phyloP scores from a whole-genome alignment of 1,284 basidiomycete species.

The Cryptococcus floricola region DNA sequence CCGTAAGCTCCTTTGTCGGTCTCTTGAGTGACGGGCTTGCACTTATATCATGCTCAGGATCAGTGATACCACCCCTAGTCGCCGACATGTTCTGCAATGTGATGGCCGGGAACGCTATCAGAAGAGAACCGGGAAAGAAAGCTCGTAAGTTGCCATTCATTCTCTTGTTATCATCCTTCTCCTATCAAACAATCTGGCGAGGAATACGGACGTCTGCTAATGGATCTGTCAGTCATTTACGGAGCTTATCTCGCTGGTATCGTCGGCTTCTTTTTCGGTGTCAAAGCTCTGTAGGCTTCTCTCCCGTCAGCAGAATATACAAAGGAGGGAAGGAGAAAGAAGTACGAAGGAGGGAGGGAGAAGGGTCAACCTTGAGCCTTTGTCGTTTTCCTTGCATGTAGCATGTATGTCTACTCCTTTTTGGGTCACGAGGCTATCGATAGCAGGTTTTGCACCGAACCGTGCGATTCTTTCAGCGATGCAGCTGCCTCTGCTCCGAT shows the following conservation, averaged over 20 bases:
- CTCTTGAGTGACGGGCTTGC: background rate
- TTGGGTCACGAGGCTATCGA: too few relatives aligned
- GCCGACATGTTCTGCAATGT: constrained; percentile 89
- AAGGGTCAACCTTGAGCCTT: too few relatives aligned
- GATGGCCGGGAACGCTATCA: constrained; percentile 58
- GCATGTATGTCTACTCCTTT: too few relatives aligned
- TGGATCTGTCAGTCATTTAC: constrained; percentile 22
- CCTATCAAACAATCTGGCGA: too few relatives aligned
- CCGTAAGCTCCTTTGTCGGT: constrained; percentile 9
- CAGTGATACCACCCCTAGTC: constrained; percentile 56
- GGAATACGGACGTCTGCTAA: background rate
- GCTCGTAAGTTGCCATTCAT: constrained; percentile 17
- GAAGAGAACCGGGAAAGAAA: constrained; percentile 32
- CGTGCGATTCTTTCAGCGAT: too few relatives aligned
- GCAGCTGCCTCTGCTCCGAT: too few relatives aligned
- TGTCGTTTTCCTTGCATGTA: too few relatives aligned
- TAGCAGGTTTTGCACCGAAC: too few relatives aligned
- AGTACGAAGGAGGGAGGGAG: too few relatives aligned
- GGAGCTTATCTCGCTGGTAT: constrained; percentile 41
- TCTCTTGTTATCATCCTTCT: background rate
- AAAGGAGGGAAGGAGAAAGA: too few relatives aligned
- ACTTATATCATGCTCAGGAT: constrained; percentile 25
- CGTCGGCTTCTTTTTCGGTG: constrained; percentile 19
- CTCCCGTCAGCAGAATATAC: too few relatives aligned
- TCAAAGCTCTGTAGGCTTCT: constrained; percentile 1